Evolutionary conservation across 352 stramenopile species (phyloP), one percentile per base, ranked within the genome.

Genomic region (Globisporangium carolinianum): DNA sequence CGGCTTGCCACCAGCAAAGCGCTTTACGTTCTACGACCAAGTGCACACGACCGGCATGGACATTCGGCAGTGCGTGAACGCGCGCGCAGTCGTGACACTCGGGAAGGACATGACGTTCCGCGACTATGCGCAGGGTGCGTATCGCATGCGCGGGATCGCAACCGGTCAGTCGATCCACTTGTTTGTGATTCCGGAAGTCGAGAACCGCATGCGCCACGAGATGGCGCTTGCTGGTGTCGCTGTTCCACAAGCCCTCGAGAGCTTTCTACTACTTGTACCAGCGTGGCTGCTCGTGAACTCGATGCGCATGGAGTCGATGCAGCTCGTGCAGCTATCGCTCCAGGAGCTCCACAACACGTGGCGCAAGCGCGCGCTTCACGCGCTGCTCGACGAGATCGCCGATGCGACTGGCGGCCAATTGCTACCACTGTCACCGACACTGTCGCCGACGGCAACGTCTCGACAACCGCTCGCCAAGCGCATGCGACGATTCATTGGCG

Each of bases 231-330:
- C 68, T 77, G 4, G 60, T 81, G 43, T 70, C 79, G n/a, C 46
- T 14, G 39, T 12, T 1, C 39, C 62, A 4, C 64, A 67, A 45
- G 41, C 61, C 0, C 62, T 92, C 37, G 54, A 73, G n/a, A 76
- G 75, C 37, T 94, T 87, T 51, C 68, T 92, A 38, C 59, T 91
- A n/a, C 63, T 91, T 6, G 85, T 95, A 32, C 81, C 86, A 5
- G 89, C 87, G 5, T 99, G 97, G 97, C 84, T 99, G 37, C 89
- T 98, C 53, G 92, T 99, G 53, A 99, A 99, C 80, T 98, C 96
- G 63, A 99, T 99, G 95, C 96, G 96, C 36, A 98, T 97, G 63
- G 98, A 99, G 67, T 98, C 98, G 58, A 98, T 99, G 84, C 97
- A 99, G 68, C 97, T 98, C 47, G 87, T 98, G n/a, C 91, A 99